A percentile compares a stretch with the other conserved stretches of the same genome.
These are phyloP conservation scores for Pythium brachiatum DNA, from an alignment of 352 stramenopile species.

Conservation along the genomic window DNA sequence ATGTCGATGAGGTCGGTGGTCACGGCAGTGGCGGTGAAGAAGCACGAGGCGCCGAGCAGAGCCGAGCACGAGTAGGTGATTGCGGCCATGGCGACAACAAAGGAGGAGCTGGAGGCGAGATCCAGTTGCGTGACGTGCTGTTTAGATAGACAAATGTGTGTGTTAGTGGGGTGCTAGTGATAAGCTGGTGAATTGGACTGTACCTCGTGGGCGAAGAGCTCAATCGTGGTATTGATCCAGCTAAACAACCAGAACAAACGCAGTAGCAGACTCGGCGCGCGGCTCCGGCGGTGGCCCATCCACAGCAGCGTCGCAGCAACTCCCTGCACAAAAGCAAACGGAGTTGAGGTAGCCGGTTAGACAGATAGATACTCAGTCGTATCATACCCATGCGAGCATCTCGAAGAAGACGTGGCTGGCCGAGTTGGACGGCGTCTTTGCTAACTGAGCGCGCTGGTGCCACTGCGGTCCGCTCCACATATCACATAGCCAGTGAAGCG, in stretches of 20 bases:
- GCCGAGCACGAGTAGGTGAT: slow-evolving; percentile 40
- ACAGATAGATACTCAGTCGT: background rate
- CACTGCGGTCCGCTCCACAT: slow-evolving; percentile 40
- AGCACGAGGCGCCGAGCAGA: slow-evolving; percentile 52
- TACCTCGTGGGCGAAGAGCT: slow-evolving; percentile 41
- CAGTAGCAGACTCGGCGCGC: slow-evolving; percentile 51
- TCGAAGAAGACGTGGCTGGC: slow-evolving; percentile 43
- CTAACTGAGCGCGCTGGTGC: slow-evolving; percentile 18
- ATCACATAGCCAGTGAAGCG: slow-evolving; percentile 46
- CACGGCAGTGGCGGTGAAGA: slow-evolving; percentile 46
- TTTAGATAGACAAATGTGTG: background rate
- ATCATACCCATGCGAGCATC: slow-evolving; percentile 54
- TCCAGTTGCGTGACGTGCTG: slow-evolving; percentile 22
- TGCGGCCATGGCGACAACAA: slow-evolving; percentile 26
- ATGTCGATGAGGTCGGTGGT: slow-evolving; percentile 51
- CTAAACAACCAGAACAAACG: slow-evolving; percentile 62
- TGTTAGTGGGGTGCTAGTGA: background rate
- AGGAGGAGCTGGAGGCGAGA: slow-evolving; percentile 6
- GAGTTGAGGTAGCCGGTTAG: background rate
- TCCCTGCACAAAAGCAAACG: slow-evolving; percentile 4
- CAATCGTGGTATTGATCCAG: slow-evolving; percentile 48
- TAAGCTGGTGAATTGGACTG: background rate
- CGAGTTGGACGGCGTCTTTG: background rate
- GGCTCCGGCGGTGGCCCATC: slow-evolving; percentile 73
- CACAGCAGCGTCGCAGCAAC: slow-evolving; percentile 38